Conservation (phyloP, 1,284 basidiomycete genomes). For the Cutaneotrichosporon curvatum region DNA sequence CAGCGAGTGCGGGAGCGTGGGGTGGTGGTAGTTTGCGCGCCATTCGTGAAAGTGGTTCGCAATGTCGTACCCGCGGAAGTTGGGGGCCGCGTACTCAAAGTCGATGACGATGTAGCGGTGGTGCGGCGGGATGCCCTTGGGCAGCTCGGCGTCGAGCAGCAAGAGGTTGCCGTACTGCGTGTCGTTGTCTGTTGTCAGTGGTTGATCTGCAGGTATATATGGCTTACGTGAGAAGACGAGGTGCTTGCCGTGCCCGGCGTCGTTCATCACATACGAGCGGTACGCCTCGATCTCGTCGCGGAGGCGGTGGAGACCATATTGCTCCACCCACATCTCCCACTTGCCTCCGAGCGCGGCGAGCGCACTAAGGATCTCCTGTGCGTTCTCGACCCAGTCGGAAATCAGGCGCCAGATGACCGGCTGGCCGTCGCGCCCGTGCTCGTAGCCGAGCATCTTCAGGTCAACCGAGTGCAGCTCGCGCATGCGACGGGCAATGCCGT, state of each 20-base stretch:
- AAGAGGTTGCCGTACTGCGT: constrained; percentile 90
- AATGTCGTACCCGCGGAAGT: constrained; percentile 84
- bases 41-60: constrained; percentile 96
- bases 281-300: constrained; percentile 41
- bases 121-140: constrained; percentile 48
- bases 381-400: constrained; percentile 51
- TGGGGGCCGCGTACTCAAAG: constrained; percentile 87
- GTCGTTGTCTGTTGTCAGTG: constrained; percentile 65
- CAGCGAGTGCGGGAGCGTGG: constrained; percentile 61
- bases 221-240: constrained; percentile 46
- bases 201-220: constrained; percentile 4
- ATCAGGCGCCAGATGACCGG: constrained; percentile 56
- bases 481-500: constrained; percentile 83
- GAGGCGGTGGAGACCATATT: constrained; percentile 37
- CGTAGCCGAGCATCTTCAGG: constrained; percentile 55
- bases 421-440: constrained; percentile 54
- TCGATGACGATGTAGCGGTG: constrained; percentile 83
- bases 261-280: constrained; percentile 30
- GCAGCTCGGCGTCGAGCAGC: constrained; percentile 54
- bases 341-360: constrained; percentile 27
- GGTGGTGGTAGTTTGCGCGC: constrained; percentile 77
- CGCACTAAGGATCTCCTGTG: constrained; percentile 27
- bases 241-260: constrained; percentile 33
- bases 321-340: constrained; percentile 39
- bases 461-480: constrained; percentile 87